Base-by-base conservation (phyloP, 2,329 filamentous ascomycete species). In the Taxawa tesnikishii region DNA sequence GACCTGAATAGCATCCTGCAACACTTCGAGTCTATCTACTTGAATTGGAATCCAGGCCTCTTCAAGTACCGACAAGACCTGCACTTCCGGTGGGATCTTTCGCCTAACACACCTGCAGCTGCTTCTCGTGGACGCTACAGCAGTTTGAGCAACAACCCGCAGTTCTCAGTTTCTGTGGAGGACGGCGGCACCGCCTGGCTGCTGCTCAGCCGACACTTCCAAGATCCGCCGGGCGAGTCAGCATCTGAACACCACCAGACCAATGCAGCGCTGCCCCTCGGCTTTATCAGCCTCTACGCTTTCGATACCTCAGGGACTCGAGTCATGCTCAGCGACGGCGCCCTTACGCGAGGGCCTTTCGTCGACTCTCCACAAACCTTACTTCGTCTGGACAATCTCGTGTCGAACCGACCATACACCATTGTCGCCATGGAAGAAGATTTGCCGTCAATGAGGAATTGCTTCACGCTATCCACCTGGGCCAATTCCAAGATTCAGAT, bases 281-380 rank as follows among this genome's bases (percentile, higher is more conserved):
- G 87, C 1, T 94, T 85, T 55, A 94, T 94, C 58, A 83, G 82
- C 44, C 69, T 98, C 15, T 84, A 84, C 37, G 67, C 90, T 1
- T 94, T 88, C 51, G 68, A 79, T 12, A 73, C 73, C 17, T 52
- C 67, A 24, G 87, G 88, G 3, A 65, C 74, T 21, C 70, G 76
- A 29, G 75, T 94, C 0, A 77, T 83, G 42, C 64, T 90, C 10
- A 75, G 74, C 32, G 82, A 88, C 34, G 73, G 74, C 5, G 71
- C 76, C 15, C 54, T 82, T 0, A 75, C 83, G 45, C 75, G 79
- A 21, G 81, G 80, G 1, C 82, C 83, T n/a, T 94, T 83, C 40
- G 84, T 96, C 19, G 88, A 94, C 55, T 92, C 87, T 3, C 85
- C 85, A 2, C 92, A 96, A 53, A 93, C 83, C 1, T 71, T 98